These are phyloP conservation scores for Aspergillus sp. DNA, from an alignment of 2,329 filamentous ascomycete species.

Conservation along the genomic window DNA sequence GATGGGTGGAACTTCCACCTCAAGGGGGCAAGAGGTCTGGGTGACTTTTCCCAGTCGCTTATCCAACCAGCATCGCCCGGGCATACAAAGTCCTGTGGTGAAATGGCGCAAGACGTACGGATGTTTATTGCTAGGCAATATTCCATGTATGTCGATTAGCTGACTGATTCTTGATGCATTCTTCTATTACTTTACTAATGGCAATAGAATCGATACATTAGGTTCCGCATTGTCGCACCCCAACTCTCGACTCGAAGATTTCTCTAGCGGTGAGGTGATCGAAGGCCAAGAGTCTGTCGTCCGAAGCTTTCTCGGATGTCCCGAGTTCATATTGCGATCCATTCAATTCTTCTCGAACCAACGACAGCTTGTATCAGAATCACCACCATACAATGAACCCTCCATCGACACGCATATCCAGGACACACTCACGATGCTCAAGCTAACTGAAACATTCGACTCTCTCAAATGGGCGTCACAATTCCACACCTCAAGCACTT, in stretches of 20 bases:
- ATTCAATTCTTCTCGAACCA: conserved; percentile 34
- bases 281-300: conserved; percentile 34
- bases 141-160: conserved; percentile 27
- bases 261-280: conserved; percentile 16
- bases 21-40: conserved; percentile 13
- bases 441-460: conserved; percentile 30
- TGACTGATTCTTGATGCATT: background rate
- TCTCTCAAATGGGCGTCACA: conserved; percentile 31
- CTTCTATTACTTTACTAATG: background rate
- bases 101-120: conserved; percentile 33
- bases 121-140: conserved; percentile 35
- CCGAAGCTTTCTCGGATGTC: conserved; percentile 41
- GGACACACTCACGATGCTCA: conserved; percentile 24
- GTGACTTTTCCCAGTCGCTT: conserved; percentile 19
- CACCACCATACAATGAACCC: background rate
- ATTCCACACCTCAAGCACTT: conserved; percentile 1
- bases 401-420: background rate
- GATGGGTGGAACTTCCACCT: conserved; percentile 26
- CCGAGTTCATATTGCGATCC: conserved; percentile 35
- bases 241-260: conserved; percentile 28
- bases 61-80: background rate
- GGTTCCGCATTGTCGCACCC: conserved; percentile 37
- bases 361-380: conserved; percentile 26
- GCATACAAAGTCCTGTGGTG: conserved; percentile 22
- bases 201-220: conserved; percentile 39